Evolutionary conservation across 306 rosid genomes (phyloP), one percentile per base, ranked within the genome.

Genomic region (Dryas drummondii): DNA sequence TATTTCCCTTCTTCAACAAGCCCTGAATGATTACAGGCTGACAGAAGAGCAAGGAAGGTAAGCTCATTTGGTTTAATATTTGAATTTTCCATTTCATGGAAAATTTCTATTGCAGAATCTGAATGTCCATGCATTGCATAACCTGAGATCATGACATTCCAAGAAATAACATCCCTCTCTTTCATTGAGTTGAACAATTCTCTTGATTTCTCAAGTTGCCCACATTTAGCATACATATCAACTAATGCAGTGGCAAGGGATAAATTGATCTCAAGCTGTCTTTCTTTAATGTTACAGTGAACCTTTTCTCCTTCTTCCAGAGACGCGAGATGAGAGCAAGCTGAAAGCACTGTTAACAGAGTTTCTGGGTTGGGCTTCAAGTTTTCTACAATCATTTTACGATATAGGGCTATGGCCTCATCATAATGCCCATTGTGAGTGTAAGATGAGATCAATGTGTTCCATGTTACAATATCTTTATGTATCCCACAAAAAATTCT

Each of bases 221-320:
- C 98, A 51, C 96, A 90, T 87, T 93, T 88, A 10, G 92, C 90
- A 78, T 86, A 93, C 98, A 86, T 93, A 82, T 93, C 91, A 68
- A 90, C 81, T 83, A 92, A 79, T 72, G 96, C 88, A 17, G 98
- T 86, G 22, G 85, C 83, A 70, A 92, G 84, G 16, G 86, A 82
- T 74, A 87, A 60, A 77, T 86, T 86, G 82, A 84, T 86, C 74
- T 84, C 76, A 58, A 84, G 54, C 54, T 84, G 81, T 37, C 78
- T 81, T 79, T 77, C 86, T 61, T 78, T 84, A 17, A 90, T 80
- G 72, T 85, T 74, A 70, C 4, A 52, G 75, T 88, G 94, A 76
- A 90, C 76, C 64, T 68, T 79, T 59, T 75, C 81, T 51, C 94
- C 96, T 78, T 83, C 77, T 66, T 83, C 85, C 73, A 86, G 77